Evolutionary conservation across 345 rosid genomes (phyloP), one percentile per base, ranked within the genome.

Genomic region (Cochlearia excelsa): DNA sequence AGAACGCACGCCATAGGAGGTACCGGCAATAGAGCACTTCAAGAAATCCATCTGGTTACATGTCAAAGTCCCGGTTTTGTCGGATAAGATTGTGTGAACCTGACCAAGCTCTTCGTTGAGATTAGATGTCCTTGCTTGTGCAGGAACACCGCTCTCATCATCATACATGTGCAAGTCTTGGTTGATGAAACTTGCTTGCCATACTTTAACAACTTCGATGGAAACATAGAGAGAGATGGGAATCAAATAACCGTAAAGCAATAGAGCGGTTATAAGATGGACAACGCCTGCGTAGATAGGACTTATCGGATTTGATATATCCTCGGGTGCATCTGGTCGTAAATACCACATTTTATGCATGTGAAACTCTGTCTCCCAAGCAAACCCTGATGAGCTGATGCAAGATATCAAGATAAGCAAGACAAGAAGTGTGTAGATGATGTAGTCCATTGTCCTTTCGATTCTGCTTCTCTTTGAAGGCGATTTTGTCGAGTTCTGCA

Each of bases 81-180:
- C 23, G 23, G 23, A 16, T 16, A 16, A 16, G 23, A 16, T 16
- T 75, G 97, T 93, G 64, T 90, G 95, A 27, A 93, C 96, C 74
- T 87, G 97, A 54, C 99, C 99, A 67, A 93, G 78, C 78, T 93
- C 99, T 73, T 93, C 99, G 5, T 93, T 93, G 59, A 93, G 77
- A 76, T 93, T 93, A 28, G 99, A 93, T 30, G 99, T 93, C 35
- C 99, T 79, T 57, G 99, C 99, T 38, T 77, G 81, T 28, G 97
- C 90, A 54, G 90, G 80, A 51, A 78, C 86, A 43, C 90, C 96
- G 30, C 88, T 81, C 76, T 84, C 96, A 65, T 84, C 89, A 68
- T 90, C 95, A 65, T 84, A 93, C 99, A 93, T 89, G 4, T 75
- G 78, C 41, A 79, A 48, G 75, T 93, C 99, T 65, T 86, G 81